Base-by-base conservation (phyloP, 768 basidiomycete species). In the Tulasnella sp. region DNA sequence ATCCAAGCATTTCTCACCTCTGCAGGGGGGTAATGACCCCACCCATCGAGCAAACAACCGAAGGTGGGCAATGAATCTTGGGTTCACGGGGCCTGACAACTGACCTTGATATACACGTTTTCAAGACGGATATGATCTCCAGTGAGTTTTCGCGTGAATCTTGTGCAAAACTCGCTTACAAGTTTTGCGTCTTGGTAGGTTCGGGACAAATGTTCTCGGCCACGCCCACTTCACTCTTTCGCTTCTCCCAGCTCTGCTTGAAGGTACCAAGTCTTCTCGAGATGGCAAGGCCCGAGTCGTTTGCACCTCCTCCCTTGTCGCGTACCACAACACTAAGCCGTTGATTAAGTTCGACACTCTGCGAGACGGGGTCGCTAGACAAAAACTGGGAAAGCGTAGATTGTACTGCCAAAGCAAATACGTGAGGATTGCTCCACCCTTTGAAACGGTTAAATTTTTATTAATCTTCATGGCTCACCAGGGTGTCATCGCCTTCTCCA, bases 221-320 rank as follows among this genome's bases (percentile, higher is more conserved):
- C 92, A 90, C 82, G 91, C 88, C 82, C 87, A 89, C 82, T 87
- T 93, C 79, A 92, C 91, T 2, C 85, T 86, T 58, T 85, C 88
- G 19, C 87, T 92, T 68, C 85, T 91, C 34, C 89, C 90, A 3
- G 85, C 85, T 3, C 85, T 90, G 31, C 82, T 87, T 31, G 84
- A 85, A 3, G 87, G 86, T 1, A 86, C 88, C n/a, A 84, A 84
- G 44, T 81, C 83, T 9, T 83, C 87, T 5, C 83, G 86, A 0
- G 87, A 87, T 34, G 85, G 86, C 74, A 87, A 87, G 68, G 84
- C 86, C 4, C 89, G 90, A 58, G 83, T 91, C 48, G 84, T 91
- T 56, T 88, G 85, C 8, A 85, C 86, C 12, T 87, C 89, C 8
- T 90, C 90, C 5, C 83, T 85, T 1, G 86, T 36, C 9, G 34